These are phyloP conservation scores for Fusarium palustre DNA, from an alignment of 2,329 filamentous ascomycete genomes.

Conservation along the genomic window DNA sequence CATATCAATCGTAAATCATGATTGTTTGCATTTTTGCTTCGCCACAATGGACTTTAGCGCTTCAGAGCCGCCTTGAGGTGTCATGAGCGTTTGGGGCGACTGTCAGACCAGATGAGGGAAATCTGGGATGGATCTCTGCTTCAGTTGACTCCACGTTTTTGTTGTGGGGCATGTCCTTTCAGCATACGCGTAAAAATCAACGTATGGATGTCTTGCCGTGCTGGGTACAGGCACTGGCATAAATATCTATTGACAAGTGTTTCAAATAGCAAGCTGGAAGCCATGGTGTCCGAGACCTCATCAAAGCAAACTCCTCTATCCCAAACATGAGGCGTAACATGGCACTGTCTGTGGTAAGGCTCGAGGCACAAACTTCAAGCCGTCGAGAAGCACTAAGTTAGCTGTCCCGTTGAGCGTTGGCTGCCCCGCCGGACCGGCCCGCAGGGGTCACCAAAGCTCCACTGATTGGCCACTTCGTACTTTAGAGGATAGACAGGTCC, in stretches of 20 bases:
- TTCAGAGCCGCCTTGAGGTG: constrained; percentile 1
- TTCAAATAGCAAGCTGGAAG: not conserved
- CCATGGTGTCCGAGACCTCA: not conserved
- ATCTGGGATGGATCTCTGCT: constrained; percentile 6
- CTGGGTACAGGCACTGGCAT: not conserved
- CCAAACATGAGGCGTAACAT: constrained; percentile 9
- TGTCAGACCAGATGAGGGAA: constrained; percentile 15
- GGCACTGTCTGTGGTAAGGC: not conserved
- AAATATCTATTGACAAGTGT: not conserved
- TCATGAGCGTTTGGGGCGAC: constrained; percentile 16
- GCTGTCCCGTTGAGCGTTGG: constrained; percentile 7
- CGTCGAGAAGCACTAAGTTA: constrained; percentile 7
- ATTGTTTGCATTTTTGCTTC: constrained; percentile 19
- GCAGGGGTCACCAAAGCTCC: constrained; percentile 25
- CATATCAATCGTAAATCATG: constrained; percentile 16
- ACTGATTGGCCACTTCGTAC: constrained; percentile 32
- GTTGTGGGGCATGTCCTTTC: constrained; percentile 11
- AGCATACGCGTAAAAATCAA: not conserved
- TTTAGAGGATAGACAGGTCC: constrained; percentile 18
- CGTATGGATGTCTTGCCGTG: not conserved
- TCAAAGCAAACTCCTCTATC: not conserved
- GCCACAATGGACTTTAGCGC: constrained; percentile 18
- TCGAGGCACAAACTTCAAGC: not conserved
- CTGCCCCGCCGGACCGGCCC: constrained; percentile 44
- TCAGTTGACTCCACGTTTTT: constrained; percentile 20